Base-by-base conservation (phyloP, 83 land plant genomes). In the Picea engelmannii region DNA sequence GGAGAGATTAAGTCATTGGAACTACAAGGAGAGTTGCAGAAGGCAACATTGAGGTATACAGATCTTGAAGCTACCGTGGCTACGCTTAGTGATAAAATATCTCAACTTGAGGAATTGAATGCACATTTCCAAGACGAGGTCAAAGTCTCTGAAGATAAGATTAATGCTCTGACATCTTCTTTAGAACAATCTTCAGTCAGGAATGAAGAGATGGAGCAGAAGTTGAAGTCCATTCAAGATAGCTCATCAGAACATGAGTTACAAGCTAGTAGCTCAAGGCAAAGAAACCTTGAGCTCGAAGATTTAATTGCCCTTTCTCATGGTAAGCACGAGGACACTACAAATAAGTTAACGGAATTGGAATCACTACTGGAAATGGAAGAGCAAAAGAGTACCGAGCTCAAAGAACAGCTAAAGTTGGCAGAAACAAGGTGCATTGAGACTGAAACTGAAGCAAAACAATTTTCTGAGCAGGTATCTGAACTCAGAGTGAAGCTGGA, bases 31-130 rank as follows among this genome's bases (percentile, higher is more conserved):
- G 86, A 91, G 12, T 75, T 89, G 74, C 76, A 47, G n/a, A 79
- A 67, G 66, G 60, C 83, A 12, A 15, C 38, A 2, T 75, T 66
- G 75, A 91, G 85, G 23, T 86, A 86, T 76, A 80, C 81, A 84
- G 83, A 66, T 23, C 82, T 90, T 6, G 89, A 92, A 83, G 84
- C 70, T 31, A 81, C 73, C 44, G 40, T 88, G n/a, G 77, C 80
- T 4, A 85, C 85, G 24, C 86, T 89, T 5, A 82, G 59, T 11
- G 91, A 83, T 61, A 86, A 87, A 67, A 15, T 66, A 47, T 38
- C 83, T 67, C 83, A 87, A 73, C 81, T 86, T 40, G 91, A 87
- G 62, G 87, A 89, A 76, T 89, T 81, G 52, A 86, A 77, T 76
- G 75, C 65, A n/a, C 55, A 71, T 60, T 35, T 86, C 63, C 55